Evolutionary conservation across 768 basidiomycete species (phyloP).

Genomic region (Sporobolomyces pararoseus): DNA sequence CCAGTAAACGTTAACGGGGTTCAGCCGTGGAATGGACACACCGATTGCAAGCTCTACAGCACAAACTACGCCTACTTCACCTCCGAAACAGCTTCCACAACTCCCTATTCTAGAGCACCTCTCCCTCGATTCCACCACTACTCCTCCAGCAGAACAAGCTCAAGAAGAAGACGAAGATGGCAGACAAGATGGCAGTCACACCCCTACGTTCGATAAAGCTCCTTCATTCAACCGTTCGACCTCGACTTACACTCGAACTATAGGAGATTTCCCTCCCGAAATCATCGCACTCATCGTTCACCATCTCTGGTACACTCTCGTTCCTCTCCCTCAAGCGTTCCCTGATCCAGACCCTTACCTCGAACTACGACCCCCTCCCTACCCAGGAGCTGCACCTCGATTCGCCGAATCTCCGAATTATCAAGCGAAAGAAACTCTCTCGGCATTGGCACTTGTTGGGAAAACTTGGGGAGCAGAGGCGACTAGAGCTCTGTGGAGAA

Average conservation of each 20-base stretch:
- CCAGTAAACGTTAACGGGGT: too few species aligned
- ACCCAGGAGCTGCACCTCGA: conserved; percentile 7
- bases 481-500: conserved; percentile 33
- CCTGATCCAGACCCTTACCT: conserved; percentile 38
- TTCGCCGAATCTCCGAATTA: conserved; percentile 21
- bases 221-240: neutral
- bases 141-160: too few species aligned
- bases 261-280: conserved; percentile 39
- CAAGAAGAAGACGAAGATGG: too few species aligned
- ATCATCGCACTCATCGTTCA: conserved; percentile 39
- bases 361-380: conserved; percentile 27
- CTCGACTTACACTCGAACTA: conserved; percentile 17
- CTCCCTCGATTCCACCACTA: conserved; percentile 1
- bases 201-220: conserved; percentile 1
- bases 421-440: conserved; percentile 27
- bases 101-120: conserved; percentile 10
- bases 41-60: conserved; percentile 11
- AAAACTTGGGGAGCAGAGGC: conserved; percentile 34
- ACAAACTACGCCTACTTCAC: conserved; percentile 7
- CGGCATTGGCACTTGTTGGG: conserved; percentile 26
- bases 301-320: conserved; percentile 32
- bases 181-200: neutral
- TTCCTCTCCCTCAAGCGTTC: conserved; percentile 18
- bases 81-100: conserved; percentile 1
- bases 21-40: conserved; percentile 9